Base-by-base conservation (phyloP, 2,329 filamentous ascomycete genomes). In the Mycogone perniciosa region DNA sequence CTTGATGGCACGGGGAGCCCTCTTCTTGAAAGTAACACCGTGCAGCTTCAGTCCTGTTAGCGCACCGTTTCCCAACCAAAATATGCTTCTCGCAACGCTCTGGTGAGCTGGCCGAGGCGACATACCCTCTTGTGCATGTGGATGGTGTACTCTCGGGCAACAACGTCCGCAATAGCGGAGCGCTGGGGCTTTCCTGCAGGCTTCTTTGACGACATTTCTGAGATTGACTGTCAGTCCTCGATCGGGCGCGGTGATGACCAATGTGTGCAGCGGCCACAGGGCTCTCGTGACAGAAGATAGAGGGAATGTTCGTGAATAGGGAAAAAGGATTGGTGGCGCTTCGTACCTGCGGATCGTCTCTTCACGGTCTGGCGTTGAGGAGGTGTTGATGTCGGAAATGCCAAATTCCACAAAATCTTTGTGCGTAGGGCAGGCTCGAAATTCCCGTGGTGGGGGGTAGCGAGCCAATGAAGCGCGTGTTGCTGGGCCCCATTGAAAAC, bases 81-180 rank as follows among this genome's bases (percentile, higher is more conserved):
- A 8, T 8, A 39, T 41, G 6, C 35, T 20, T 40, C 39, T 47
- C 29, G 34, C 11, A 35, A 46, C 13, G 42, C 33, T 34, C 34
- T 31, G 38, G 40, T 39, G 47, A 56, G 52, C 51, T 26, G 44
- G 50, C 45, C 44, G 56, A 48, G 38, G 42, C 11, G 56, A 71
- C 68, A 53, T 70, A 71, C 68, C 61, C 92, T 88, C 88, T 96
- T 97, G 89, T 99, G 93, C 68, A 99, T 81, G 85, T 99, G 92
- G 81, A 99, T 97, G 77, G 93, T 99, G 86, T 99, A 99, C 83
- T 99, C 95, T 84, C 93, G 89, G 70, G 93, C 86, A 76, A 99
- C 92, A 73, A 99, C 95, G 79, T 99, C 92, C 77, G 89, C 86
- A 76, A 99, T 96, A 80, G 95, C 95, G 76, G 89, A 96, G 73